Evolutionary conservation across 257 asterid species (phyloP), one percentile per base, ranked within the genome.

Genomic region (Vinca minor): DNA sequence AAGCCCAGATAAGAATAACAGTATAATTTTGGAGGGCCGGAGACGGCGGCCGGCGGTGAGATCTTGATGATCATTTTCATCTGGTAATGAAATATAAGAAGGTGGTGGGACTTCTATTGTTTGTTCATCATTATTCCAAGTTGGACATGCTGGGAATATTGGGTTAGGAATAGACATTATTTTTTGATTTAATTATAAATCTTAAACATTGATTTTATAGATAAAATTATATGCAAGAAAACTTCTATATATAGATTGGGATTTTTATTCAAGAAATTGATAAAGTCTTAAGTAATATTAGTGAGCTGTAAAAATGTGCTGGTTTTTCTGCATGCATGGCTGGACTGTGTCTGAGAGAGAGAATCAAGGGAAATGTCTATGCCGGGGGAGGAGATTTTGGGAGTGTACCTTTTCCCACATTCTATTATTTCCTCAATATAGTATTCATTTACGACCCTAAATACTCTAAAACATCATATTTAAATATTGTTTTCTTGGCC

Each of bases 1-100:
- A 9, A 73, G 15, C 67, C 73, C 78, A 42, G 66, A 31, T 10
- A 68, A 17, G 25, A 49, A 20, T 0, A 50, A 1, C 0, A 38
- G 36, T 15, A 49, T 2, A 18, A 34, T 20, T 12, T 9, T 73
- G 11, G 57, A 17, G 10, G 56, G 28, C 31, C 18, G 52, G 17
- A 17, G 63, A 56, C 50, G 14, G 18, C 23, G 63, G 58, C 50
- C 9, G 14, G 38, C 38, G 12, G 28, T 11, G 35, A 53, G 41
- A 12, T 17, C 55, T 9, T 15, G 18, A 8, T 55, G 25, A 20
- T 44, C 18, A 1, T 50, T 55, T 14, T 17, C 62, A 21, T 60
- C 36, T 4, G 26, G 57, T 13, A 63, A 34, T 28, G 67, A 39
- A 63, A 57, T 45, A 14, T 63, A 23, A 36, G 26, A 25, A 46